Percentiles rank a stretch among this genome's conserved stretches.
phyloP scores from a whole-genome alignment of 108 stramenopile genomes.

The Nannochloropsis salina region DNA sequence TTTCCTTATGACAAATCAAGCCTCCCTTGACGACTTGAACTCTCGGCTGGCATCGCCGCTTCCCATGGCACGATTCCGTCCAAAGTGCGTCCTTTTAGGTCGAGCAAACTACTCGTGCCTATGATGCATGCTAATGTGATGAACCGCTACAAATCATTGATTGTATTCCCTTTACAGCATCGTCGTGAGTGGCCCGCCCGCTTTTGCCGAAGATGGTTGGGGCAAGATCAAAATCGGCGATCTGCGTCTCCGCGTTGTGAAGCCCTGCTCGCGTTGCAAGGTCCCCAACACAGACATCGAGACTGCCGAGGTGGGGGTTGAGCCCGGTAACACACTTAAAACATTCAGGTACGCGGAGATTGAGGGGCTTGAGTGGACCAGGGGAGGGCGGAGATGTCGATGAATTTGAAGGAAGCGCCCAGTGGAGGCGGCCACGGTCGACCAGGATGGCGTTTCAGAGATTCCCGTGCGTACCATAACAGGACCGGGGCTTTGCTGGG shows the following conservation, averaged over 20 bases:
- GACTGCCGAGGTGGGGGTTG: constrained; percentile 10
- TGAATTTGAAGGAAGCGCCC: too few relatives aligned
- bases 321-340: not conserved
- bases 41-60: constrained; percentile 35
- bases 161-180: constrained; percentile 32
- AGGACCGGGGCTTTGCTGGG: not conserved
- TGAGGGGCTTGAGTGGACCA: not conserved
- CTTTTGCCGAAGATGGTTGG: constrained; percentile 56
- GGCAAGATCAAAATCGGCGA: constrained; percentile 32
- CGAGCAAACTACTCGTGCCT: not conserved
- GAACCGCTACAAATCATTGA: not conserved
- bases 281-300: constrained; percentile 56
- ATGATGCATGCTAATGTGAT: not conserved
- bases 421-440: too few relatives aligned
- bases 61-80: constrained; percentile 59
- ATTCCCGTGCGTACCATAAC: not conserved
- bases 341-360: not conserved
- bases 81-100: constrained; percentile 39
- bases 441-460: too few relatives aligned
- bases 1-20: constrained; percentile 48
- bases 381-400: not conserved
- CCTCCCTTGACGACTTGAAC: constrained; percentile 55
- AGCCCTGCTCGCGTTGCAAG: constrained; percentile 58
- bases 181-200: constrained; percentile 46
- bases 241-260: constrained; percentile 43